phyloP scores from a whole-genome alignment of 2,329 filamentous ascomycete genomes.

The Nigrospora sphaerica region DNA sequence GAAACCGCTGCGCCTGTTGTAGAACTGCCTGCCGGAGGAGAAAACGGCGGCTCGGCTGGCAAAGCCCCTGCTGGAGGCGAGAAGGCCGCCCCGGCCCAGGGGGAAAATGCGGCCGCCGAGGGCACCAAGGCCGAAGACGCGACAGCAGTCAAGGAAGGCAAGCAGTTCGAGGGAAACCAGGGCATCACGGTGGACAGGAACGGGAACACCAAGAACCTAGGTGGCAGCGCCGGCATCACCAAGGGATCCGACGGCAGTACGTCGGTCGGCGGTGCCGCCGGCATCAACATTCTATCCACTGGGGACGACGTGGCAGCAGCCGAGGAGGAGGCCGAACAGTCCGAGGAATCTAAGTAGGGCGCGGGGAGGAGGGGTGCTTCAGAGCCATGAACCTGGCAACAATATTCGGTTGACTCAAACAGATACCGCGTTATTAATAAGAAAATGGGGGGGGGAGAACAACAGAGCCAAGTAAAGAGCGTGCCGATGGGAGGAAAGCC shows the following conservation, averaged over 20 bases:
- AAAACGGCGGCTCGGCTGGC: too few relatives aligned
- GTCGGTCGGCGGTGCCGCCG: conserved; percentile 12
- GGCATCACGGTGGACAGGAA: conserved; percentile 9
- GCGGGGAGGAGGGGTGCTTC: too few relatives aligned
- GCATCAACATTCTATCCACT: conserved; percentile 10
- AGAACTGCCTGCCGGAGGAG: not conserved
- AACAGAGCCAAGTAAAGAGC: too few relatives aligned
- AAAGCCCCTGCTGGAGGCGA: not conserved
- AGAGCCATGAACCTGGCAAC: too few relatives aligned
- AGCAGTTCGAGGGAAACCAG: conserved; percentile 10
- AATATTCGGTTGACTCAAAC: too few relatives aligned
- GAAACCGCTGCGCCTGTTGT: not conserved
- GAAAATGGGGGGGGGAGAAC: too few relatives aligned
- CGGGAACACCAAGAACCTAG: conserved; percentile 9
- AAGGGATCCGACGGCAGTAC: conserved; percentile 11
- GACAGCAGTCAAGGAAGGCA: conserved; percentile 7
- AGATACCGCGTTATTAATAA: too few relatives aligned
- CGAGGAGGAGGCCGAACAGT: too few relatives aligned
- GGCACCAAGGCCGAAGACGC: conserved; percentile 3
- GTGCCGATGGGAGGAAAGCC: too few relatives aligned
- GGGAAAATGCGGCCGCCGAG: not conserved
- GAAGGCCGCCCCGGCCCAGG: not conserved
- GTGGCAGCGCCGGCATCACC: conserved; percentile 13
- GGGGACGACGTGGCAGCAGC: too few relatives aligned
- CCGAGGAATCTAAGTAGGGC: too few relatives aligned